These are phyloP conservation scores for Fraxinus albicans DNA, from an alignment of 305 asterid species.

Conservation along the genomic window DNA sequence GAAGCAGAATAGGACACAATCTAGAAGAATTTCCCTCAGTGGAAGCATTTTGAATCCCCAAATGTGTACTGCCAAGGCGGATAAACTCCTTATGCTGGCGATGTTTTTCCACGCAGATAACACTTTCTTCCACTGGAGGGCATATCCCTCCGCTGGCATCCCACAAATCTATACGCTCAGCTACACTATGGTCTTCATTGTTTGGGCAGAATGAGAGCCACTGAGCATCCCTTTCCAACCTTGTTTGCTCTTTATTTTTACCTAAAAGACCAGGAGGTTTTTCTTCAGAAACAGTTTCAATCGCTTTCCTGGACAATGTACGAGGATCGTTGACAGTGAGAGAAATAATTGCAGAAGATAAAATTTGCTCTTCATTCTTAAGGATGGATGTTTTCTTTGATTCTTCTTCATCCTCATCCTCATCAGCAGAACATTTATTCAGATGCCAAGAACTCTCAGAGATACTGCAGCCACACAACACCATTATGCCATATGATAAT, in stretches of 20 bases:
- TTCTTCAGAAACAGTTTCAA: slow-evolving; percentile 29
- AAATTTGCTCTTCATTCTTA: slow-evolving; percentile 37
- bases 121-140: slow-evolving; percentile 71
- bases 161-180: slow-evolving; percentile 54
- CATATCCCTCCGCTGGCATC: slow-evolving; percentile 48
- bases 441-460: slow-evolving; percentile 35
- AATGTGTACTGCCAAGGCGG: slow-evolving; percentile 39
- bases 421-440: slow-evolving; percentile 36
- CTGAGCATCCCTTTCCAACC: slow-evolving; percentile 3
- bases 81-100: slow-evolving; percentile 43
- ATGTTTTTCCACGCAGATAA: slow-evolving; percentile 64
- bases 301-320: slow-evolving; percentile 28
- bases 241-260: slow-evolving; percentile 26
- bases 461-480: slow-evolving; percentile 38
- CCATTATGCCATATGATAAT: slow-evolving; percentile 17
- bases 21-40: slow-evolving; percentile 36
- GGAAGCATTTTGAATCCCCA: slow-evolving; percentile 37
- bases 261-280: slow-evolving; percentile 25
- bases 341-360: slow-evolving; percentile 52
- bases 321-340: slow-evolving; percentile 77
- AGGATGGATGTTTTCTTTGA: slow-evolving; percentile 27
- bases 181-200: slow-evolving; percentile 33
- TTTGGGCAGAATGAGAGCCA: slow-evolving; percentile 24
- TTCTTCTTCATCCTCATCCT: slow-evolving; percentile 26
- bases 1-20: slow-evolving; percentile 65